Evolutionary conservation across 148 eudicot genomes (phyloP).

Genomic region (Amaranthus hypochondriacus): DNA sequence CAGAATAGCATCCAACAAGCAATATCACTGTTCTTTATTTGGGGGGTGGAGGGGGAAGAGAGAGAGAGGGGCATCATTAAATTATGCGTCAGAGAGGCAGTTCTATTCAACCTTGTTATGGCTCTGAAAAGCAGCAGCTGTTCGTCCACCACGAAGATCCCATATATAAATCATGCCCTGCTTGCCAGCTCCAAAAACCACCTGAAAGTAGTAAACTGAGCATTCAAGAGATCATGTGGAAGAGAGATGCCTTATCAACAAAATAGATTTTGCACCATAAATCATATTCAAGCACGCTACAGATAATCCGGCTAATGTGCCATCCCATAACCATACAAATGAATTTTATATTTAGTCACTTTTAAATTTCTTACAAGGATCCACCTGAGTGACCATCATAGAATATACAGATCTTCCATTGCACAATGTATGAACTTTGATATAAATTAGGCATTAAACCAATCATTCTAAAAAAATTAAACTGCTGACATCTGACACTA

Average conservation of each 20-base stretch:
- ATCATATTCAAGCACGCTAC: background rate
- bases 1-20: background rate
- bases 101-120: slow-evolving; percentile 56
- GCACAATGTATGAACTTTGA: background rate
- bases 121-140: slow-evolving; percentile 67
- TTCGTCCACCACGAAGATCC: slow-evolving; percentile 98
- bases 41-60: background rate
- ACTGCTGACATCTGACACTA: background rate
- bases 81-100: background rate
- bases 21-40: background rate
- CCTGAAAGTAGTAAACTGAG: slow-evolving; percentile 33
- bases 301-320: background rate
- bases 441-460: background rate
- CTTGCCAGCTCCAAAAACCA: slow-evolving; percentile 68
- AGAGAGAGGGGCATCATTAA: background rate
- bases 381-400: background rate
- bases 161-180: slow-evolving; percentile 68
- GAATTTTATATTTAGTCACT: background rate
- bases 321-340: background rate
- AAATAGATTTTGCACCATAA: background rate
- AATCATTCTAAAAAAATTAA: background rate
- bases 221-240: background rate
- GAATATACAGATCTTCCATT: background rate
- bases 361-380: background rate
- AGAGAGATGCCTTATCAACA: background rate